Evolutionary conservation across 2,329 filamentous ascomycete species (phyloP).

Genomic region (Aspergillus candidus): DNA sequence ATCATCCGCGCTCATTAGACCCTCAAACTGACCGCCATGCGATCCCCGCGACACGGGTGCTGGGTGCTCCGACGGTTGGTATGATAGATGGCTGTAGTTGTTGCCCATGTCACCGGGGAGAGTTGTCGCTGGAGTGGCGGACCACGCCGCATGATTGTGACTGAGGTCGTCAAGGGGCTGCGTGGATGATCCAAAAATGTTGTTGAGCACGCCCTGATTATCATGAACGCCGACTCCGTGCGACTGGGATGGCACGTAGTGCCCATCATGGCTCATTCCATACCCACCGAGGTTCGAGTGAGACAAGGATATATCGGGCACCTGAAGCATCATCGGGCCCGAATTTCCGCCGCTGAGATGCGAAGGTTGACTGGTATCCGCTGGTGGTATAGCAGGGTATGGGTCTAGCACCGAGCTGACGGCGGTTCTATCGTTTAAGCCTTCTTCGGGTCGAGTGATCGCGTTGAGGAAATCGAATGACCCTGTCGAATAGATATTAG

Average conservation of each 20-base stretch:
- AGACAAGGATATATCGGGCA: conserved; percentile 31
- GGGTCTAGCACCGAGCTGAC: conserved; percentile 32
- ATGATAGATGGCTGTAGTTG: conserved; percentile 31
- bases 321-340: conserved; percentile 28
- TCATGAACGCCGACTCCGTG: conserved; percentile 27
- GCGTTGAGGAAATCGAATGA: conserved; percentile 31
- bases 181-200: conserved; percentile 25
- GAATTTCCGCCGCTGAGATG: conserved; percentile 24
- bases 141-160: conserved; percentile 27
- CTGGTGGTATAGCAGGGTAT: conserved; percentile 26
- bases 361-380: conserved; percentile 26
- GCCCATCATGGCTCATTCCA: conserved; percentile 25
- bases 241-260: conserved; percentile 30
- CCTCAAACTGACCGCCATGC: conserved; percentile 30
- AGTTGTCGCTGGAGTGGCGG: conserved; percentile 20
- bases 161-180: conserved; percentile 33
- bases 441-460: conserved; percentile 31
- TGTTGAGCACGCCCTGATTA: conserved; percentile 27
- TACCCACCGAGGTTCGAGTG: conserved; percentile 27
- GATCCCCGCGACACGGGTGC: conserved; percentile 28
- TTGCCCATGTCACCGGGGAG: conserved; percentile 28
- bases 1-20: conserved; percentile 29
- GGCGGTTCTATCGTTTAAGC: conserved; percentile 28
- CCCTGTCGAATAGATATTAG: conserved; percentile 27
- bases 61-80: conserved; percentile 25